Evolutionary conservation across 176 grass and related monocot species (phyloP).

Genomic region (Oropetium thomaeum): DNA sequence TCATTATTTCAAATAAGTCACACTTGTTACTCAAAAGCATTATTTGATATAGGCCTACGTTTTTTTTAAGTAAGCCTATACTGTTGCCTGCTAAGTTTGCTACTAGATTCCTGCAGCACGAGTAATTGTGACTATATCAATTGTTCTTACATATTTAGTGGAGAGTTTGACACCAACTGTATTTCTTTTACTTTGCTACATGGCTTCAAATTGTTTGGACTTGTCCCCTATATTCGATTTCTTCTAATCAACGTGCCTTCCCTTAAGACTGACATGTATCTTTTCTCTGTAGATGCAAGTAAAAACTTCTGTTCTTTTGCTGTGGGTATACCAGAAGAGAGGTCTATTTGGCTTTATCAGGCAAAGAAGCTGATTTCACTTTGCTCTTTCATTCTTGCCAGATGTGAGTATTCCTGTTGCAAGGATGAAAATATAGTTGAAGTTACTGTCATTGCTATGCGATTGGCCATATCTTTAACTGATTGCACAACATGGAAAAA

Average conservation of each 20-base stretch:
- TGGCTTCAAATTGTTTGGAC: not conserved
- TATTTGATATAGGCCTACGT: too few species aligned
- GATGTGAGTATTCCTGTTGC: constrained; percentile 54
- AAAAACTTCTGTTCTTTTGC: constrained; percentile 81
- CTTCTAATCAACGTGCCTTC: not conserved
- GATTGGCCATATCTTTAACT: constrained; percentile 76
- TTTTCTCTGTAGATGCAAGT: constrained; percentile 60
- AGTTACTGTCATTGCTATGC: constrained; percentile 67
- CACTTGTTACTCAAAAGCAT: too few species aligned
- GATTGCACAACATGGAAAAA: constrained; percentile 83
- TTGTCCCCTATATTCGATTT: not conserved
- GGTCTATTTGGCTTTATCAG: constrained; percentile 87
- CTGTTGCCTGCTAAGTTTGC: constrained; percentile 7
- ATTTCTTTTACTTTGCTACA: not conserved
- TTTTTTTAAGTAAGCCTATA: too few species aligned
- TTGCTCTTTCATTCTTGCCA: constrained; percentile 71
- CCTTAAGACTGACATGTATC: constrained; percentile 33
- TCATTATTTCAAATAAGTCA: constrained; percentile 27
- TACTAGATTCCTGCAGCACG: not conserved
- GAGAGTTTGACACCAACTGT: not conserved
- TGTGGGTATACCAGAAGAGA: constrained; percentile 63
- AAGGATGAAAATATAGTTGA: constrained; percentile 48
- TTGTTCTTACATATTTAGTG: not conserved
- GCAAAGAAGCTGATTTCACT: constrained; percentile 76
- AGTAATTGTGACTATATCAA: not conserved